Evolutionary conservation across 139 green algal genomes (phyloP).

Genomic region (Closterium sp.): DNA sequence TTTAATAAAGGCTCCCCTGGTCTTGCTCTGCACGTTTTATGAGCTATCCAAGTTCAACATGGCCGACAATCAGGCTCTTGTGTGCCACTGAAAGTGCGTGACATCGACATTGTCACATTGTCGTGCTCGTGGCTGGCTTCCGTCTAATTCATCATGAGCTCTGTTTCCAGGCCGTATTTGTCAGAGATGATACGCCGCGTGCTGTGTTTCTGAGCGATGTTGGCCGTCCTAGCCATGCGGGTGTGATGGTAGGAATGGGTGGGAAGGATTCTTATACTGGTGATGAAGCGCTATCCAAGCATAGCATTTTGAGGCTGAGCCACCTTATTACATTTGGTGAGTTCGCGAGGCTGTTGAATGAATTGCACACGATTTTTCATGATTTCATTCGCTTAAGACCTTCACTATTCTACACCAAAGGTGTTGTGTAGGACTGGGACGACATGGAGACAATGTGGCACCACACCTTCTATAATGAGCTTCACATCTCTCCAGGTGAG

Average conservation of each 20-base stretch:
- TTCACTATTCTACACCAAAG: background rate
- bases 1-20: no score
- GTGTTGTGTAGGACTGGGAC: slow-evolving; percentile 97
- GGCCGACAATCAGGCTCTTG: slow-evolving; percentile 66
- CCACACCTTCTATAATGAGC: slow-evolving; percentile 99
- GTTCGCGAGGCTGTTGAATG: background rate
- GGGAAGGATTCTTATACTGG: slow-evolving; percentile 94
- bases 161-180: slow-evolving; percentile 73
- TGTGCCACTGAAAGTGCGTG: slow-evolving; percentile 90
- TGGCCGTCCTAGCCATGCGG: slow-evolving; percentile 79
- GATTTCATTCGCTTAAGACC: background rate
- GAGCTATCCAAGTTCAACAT: no score
- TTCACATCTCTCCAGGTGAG: slow-evolving; percentile 96
- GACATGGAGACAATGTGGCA: slow-evolving; percentile 99
- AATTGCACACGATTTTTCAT: background rate
- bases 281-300: slow-evolving; percentile 95
- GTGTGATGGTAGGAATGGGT: no score
- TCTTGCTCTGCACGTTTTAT: no score
- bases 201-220: slow-evolving; percentile 96
- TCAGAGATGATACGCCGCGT: slow-evolving; percentile 91
- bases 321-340: slow-evolving; percentile 83
- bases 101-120: background rate
- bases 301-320: slow-evolving; percentile 93
- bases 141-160: no score
- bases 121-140: background rate